Evolutionary conservation across 257 asterid species (phyloP), one percentile per base, ranked within the genome.

Genomic region (Marsdenia floribunda): DNA sequence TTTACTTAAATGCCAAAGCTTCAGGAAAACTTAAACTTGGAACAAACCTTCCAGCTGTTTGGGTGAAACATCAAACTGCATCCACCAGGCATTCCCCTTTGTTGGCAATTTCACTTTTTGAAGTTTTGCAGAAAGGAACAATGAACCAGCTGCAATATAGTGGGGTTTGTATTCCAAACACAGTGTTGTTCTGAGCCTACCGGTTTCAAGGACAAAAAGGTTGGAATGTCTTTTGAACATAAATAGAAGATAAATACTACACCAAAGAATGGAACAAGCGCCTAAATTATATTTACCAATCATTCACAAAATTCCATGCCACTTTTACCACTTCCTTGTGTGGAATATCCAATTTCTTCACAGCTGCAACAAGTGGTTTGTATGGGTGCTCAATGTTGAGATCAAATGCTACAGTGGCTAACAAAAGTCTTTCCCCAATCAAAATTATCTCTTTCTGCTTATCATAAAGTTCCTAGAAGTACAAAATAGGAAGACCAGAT

Each of bases 281-380:
- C 22, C 70, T 60, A 75, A 16, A 68, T 13, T 57, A 53, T 22
- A 73, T 71, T n/a, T 70, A 89, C 93, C 88, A 86, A 81, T 87
- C 93, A 75, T 88, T 87, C 78, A 88, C 91, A 75, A 83, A 85
- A 80, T 88, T 88, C 91, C 91, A 88, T 7, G 91, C 91, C 66
- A 85, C 86, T 85, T 82, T 87, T 38, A 77, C 77, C 46, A 87
- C 46, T 75, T 88, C 86, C 79, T 85, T 80, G 40, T 81, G 81
- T 44, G 86, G 72, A 77, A 82, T 81, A 75, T 77, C 83, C 79
- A 86, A 70, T 77, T 70, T 79, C 85, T 85, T 88, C 44, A 87
- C 74, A 63, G 88, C 91, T 29, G 82, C 80, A 79, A 87, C 85
- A 58, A 89, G 85, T 40, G 87, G 83, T 83, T 87, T 89, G 86